Conservation (phyloP, 495 filamentous ascomycete genomes). For the Talaromyces trachyspermus region DNA sequence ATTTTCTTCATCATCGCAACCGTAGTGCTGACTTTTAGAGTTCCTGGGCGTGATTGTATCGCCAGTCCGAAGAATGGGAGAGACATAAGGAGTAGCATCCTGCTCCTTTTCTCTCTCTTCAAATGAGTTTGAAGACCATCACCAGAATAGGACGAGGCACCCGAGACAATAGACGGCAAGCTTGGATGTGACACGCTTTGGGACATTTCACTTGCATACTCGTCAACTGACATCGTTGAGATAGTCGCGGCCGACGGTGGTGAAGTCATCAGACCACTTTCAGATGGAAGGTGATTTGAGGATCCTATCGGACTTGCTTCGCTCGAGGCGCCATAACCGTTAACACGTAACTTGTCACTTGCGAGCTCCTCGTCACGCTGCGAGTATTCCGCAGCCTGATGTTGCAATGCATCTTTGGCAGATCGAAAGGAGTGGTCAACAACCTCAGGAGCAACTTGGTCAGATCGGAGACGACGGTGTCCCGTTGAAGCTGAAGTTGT, state of each 20-base stretch:
- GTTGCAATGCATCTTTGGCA: slow-evolving; percentile 34
- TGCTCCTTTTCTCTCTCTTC: slow-evolving; percentile 24
- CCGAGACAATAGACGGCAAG: slow-evolving; percentile 66
- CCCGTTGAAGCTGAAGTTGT: slow-evolving; percentile 3
- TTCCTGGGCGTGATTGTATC: slow-evolving; percentile 36
- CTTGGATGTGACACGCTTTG: slow-evolving; percentile 67
- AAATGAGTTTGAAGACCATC: slow-evolving; percentile 19
- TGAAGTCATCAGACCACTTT: slow-evolving; percentile 35
- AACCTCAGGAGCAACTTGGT: slow-evolving; percentile 28
- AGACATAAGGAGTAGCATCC: slow-evolving; percentile 20
- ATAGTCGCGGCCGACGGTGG: slow-evolving; percentile 49
- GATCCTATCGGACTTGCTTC: background rate
- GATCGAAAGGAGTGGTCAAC: slow-evolving; percentile 39
- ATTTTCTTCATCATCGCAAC: slow-evolving; percentile 39
- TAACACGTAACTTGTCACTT: background rate
- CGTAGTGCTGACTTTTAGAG: slow-evolving; percentile 29
- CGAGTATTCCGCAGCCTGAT: slow-evolving; percentile 18
- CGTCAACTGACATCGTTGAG: slow-evolving; percentile 42
- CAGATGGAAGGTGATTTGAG: background rate
- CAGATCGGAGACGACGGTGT: slow-evolving; percentile 32
- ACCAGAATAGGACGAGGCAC: slow-evolving; percentile 74
- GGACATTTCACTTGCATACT: slow-evolving; percentile 50
- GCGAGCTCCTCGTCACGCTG: background rate
- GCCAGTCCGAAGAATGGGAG: slow-evolving; percentile 38
- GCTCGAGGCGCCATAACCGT: background rate